Percentiles rank a stretch among this genome's conserved stretches.
Conservation (phyloP, 352 stramenopile genomes). For the Phytophthora capsici region DNA sequence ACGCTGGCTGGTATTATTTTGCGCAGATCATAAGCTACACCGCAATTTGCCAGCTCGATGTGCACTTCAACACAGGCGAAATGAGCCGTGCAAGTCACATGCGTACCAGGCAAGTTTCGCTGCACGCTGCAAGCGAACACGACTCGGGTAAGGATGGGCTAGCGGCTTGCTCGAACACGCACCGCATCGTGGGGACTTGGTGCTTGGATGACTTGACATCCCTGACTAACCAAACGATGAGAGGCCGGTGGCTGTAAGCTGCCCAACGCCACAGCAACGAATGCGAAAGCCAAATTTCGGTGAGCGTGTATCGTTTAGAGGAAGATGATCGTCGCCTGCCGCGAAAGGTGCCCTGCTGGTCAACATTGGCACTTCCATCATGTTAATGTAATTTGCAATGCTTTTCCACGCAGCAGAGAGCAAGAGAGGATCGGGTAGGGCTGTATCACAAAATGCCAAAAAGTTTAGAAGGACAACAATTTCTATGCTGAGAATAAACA, state of each 20-base stretch:
- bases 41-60: conserved; percentile 17
- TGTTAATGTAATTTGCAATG: conserved; percentile 20
- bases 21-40: conserved; percentile 26
- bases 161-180: conserved; percentile 28
- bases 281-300: neutral
- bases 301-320: neutral
- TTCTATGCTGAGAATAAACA: too few relatives aligned
- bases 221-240: conserved; percentile 31
- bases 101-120: conserved; percentile 29
- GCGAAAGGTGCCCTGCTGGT: conserved; percentile 4
- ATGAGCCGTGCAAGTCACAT: conserved; percentile 8
- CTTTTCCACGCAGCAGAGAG: conserved; percentile 1
- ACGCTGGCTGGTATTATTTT: conserved; percentile 32
- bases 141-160: conserved; percentile 29
- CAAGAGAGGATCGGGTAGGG: conserved; percentile 7
- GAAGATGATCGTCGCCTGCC: neutral
- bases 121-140: conserved; percentile 27
- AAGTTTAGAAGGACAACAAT: too few relatives aligned
- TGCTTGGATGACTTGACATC: conserved; percentile 20
- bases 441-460: neutral
- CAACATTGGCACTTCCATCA: neutral
- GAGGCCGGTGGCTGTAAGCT: neutral
- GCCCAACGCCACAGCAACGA: too few relatives aligned
- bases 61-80: conserved; percentile 29
- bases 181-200: conserved; percentile 11